phyloP scores from a whole-genome alignment of 2,329 filamentous ascomycete genomes.

The Pestalotiopsis sp. region DNA sequence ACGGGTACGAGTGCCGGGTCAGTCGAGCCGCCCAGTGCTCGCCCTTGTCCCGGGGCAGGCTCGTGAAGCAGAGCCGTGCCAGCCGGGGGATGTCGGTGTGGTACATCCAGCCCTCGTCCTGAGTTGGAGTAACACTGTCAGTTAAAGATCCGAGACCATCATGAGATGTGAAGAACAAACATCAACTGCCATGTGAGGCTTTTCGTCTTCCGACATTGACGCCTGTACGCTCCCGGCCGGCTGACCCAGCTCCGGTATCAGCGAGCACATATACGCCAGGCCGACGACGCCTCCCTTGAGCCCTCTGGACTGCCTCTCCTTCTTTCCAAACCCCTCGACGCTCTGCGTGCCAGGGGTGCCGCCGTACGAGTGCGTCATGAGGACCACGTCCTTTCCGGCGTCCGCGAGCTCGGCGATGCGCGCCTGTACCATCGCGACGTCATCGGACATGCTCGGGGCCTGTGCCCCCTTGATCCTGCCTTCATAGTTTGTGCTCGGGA shows the following conservation, averaged over 20 bases:
- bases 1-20: conserved; percentile 30
- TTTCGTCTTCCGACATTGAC: neutral
- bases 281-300: conserved; percentile 37
- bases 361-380: conserved; percentile 28
- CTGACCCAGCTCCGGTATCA: conserved; percentile 24
- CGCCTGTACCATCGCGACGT: conserved; percentile 32
- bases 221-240: conserved; percentile 12
- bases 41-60: conserved; percentile 26
- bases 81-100: conserved; percentile 13
- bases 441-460: conserved; percentile 31
- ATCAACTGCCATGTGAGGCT: neutral
- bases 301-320: conserved; percentile 30
- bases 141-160: too few species aligned
- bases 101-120: conserved; percentile 29
- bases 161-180: conserved; percentile 1
- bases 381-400: conserved; percentile 22
- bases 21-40: conserved; percentile 8
- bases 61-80: conserved; percentile 23
- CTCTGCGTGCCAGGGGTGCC: conserved; percentile 29
- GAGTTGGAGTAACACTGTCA: neutral
- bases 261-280: conserved; percentile 30
- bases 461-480: conserved; percentile 10
- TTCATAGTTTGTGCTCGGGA: conserved; percentile 16
- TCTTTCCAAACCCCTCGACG: conserved; percentile 32
- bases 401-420: conserved; percentile 35